Evolutionary conservation across 768 basidiomycete genomes (phyloP).

Genomic region (Termitomyces sp.): DNA sequence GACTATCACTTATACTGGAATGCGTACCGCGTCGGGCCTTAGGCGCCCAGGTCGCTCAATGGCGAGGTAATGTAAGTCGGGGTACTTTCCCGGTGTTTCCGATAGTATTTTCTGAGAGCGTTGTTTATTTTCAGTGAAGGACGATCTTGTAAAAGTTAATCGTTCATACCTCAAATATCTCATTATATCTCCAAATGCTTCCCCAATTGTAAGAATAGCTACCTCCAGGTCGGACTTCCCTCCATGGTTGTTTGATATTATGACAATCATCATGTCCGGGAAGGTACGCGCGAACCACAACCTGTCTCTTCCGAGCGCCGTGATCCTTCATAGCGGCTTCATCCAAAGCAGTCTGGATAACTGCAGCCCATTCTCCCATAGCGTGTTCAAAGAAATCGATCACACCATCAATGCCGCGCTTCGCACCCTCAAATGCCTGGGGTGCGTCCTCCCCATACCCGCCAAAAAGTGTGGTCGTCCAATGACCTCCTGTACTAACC

Average conservation of each 20-base stretch:
- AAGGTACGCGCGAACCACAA: conserved; percentile 54
- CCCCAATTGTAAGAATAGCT: conserved; percentile 64
- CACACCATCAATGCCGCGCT: conserved; percentile 48
- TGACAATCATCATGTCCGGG: conserved; percentile 67
- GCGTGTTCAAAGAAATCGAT: conserved; percentile 53
- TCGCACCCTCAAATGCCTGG: conserved; percentile 17
- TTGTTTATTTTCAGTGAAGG: neutral
- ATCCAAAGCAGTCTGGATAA: conserved; percentile 41
- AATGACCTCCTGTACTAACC: conserved; percentile 63
- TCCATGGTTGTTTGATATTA: conserved; percentile 38
- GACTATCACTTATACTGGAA: neutral
- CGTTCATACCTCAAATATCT: conserved; percentile 46
- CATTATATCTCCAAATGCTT: conserved; percentile 51
- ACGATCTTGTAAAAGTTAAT: neutral
- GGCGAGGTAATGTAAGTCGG: conserved; percentile 50
- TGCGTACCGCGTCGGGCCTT: conserved; percentile 59
- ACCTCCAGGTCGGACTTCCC: conserved; percentile 32
- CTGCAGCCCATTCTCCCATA: conserved; percentile 47
- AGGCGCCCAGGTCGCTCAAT: conserved; percentile 59
- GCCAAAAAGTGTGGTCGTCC: conserved; percentile 53
- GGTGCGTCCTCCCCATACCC: conserved; percentile 16
- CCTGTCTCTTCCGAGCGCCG: conserved; percentile 28
- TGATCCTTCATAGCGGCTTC: conserved; percentile 22
- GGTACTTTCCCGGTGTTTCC: conserved; percentile 30
- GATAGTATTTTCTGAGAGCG: conserved; percentile 32